Percentiles rank a stretch among this genome's conserved stretches.
These are phyloP conservation scores for Aspergillus clavatus DNA, from an alignment of 2,329 filamentous ascomycete species.

Conservation along the genomic window DNA sequence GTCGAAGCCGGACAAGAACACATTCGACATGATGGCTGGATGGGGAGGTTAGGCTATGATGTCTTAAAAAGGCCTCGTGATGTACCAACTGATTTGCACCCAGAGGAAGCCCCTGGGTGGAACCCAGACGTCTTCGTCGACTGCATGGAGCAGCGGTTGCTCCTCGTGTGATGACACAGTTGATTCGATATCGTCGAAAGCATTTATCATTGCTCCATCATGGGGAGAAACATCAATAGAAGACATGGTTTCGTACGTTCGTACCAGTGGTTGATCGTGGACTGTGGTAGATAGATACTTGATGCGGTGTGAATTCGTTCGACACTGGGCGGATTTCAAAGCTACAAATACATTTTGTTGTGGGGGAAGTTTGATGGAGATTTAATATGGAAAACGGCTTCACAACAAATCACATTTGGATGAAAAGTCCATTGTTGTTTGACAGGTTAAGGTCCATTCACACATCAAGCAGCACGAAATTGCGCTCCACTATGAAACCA, in stretches of 20 bases:
- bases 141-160: conserved; percentile 20
- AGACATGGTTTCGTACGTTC: too few relatives aligned
- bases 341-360: too few relatives aligned
- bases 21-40: conserved; percentile 57
- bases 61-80: neutral
- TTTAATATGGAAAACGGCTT: too few relatives aligned
- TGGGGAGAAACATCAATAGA: neutral
- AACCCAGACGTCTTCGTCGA: conserved; percentile 40
- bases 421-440: too few relatives aligned
- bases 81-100: conserved; percentile 49
- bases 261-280: too few relatives aligned
- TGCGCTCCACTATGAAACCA: neutral
- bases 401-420: too few relatives aligned
- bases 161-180: conserved; percentile 16
- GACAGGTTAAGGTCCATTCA: neutral
- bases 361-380: too few relatives aligned
- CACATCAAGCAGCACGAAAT: neutral
- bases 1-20: conserved; percentile 56
- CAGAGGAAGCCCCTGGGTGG: conserved; percentile 51
- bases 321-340: too few relatives aligned
- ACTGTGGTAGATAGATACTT: too few relatives aligned
- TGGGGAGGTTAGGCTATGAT: conserved; percentile 1
- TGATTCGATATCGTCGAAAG: conserved; percentile 1
- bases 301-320: too few relatives aligned
- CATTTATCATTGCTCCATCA: neutral